Evolutionary conservation across 2,329 filamentous ascomycete species (phyloP), one percentile per base, ranked within the genome.

Genomic region (Colletotrichum aenigma): DNA sequence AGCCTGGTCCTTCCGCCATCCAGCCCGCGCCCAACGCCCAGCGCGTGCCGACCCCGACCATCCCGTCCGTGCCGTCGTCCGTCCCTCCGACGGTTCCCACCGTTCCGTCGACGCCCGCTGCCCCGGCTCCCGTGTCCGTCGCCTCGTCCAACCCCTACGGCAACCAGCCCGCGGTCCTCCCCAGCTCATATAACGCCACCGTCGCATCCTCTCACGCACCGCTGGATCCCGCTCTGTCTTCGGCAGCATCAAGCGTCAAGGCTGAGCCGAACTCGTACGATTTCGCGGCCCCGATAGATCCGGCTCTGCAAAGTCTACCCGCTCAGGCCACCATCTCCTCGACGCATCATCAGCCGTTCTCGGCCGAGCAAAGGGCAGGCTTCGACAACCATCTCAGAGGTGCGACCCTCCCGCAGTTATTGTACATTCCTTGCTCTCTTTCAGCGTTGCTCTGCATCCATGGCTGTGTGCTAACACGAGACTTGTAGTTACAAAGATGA

Each of bases 1-100:
- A 93, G 77, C 92, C 93, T 80, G 91, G 92, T 69, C 94, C 94
- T 34, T 90, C 94, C 64, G 91, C 92, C 78, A 94, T 95, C 77
- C 94, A 96, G 83, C 91, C 94, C 24, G 92, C 92, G 15, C 91
- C 93, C 71, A 91, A 90, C 80, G 84, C 81, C 67, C 85, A 82
- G 78, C 83, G 82, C 8, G 80, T 83, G 34, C 79, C 81, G 58
- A 81, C 79, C 62, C 82, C 81, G 77, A 82, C 83, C 16, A 78
- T 83, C 13, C 81, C 85, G 24, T 83, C 86, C 10, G 79, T 83
- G 15, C 81, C 85, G 21, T 83, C 86, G 9, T 82, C 82, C 18
- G 76, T 80, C 15, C 81, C 79, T 75, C 79, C 78, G 28, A 78
- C 78, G 38, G 66, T 77, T 52, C 74, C 79, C 10, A 71, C 58